A percentile compares a stretch with the other conserved stretches of the same genome.
Evolutionary conservation across 352 stramenopile species (phyloP).

Genomic region (Globisporangium echinulatum): DNA sequence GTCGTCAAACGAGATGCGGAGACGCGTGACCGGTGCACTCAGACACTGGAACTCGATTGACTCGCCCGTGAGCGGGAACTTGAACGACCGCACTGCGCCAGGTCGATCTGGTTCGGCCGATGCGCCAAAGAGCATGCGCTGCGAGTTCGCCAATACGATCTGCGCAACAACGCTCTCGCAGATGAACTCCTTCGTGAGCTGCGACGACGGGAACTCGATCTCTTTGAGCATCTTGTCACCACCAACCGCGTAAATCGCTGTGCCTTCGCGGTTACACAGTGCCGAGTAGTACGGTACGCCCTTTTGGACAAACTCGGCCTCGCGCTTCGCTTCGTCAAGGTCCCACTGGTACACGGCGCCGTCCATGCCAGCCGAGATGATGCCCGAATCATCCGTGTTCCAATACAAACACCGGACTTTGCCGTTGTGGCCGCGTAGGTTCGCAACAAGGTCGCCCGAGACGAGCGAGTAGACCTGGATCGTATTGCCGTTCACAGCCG

Average conservation of each 20-base stretch:
- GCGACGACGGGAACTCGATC: conserved; percentile 77
- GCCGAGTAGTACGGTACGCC: conserved; percentile 87
- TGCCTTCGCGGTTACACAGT: conserved; percentile 78
- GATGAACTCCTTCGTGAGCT: conserved; percentile 78
- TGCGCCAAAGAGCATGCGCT: conserved; percentile 88
- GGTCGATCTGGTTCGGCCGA: conserved; percentile 65
- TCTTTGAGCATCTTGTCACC: conserved; percentile 89
- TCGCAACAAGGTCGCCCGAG: conserved; percentile 85
- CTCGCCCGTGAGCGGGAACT: conserved; percentile 87
- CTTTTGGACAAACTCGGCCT: conserved; percentile 92
- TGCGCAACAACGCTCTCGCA: conserved; percentile 77
- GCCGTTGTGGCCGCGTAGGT: conserved; percentile 90
- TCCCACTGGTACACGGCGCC: conserved; percentile 93
- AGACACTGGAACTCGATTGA: conserved; percentile 85
- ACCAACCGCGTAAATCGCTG: conserved; percentile 79
- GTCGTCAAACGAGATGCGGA: conserved; percentile 86
- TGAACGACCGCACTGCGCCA: conserved; percentile 80
- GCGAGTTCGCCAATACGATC: conserved; percentile 75
- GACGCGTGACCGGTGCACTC: conserved; percentile 64
- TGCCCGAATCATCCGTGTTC: conserved; percentile 77
- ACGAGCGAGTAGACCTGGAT: conserved; percentile 92
- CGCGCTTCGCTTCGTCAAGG: conserved; percentile 85
- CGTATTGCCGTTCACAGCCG: conserved; percentile 90
- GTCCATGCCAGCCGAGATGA: conserved; percentile 89
- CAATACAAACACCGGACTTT: conserved; percentile 88